Conservation (phyloP, 1,139 yeast species). For the Chernovozyma aurita region DNA sequence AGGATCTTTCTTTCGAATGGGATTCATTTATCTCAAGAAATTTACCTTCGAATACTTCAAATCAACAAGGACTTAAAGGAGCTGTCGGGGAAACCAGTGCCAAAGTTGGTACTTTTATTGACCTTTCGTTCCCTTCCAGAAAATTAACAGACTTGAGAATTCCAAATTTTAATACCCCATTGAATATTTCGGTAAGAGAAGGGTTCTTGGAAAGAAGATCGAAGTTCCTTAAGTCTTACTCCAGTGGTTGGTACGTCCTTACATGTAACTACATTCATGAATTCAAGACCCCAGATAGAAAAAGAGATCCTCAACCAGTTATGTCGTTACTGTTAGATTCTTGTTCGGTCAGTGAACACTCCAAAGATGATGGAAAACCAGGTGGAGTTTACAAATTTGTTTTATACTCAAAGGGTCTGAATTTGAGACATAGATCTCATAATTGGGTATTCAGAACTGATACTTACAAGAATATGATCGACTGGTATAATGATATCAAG, state of each 20-base stretch:
- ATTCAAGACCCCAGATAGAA: constrained; percentile 78
- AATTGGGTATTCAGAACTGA: constrained; percentile 92
- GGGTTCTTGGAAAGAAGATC: constrained; percentile 88
- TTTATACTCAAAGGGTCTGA: constrained; percentile 64
- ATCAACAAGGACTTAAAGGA: too few species aligned
- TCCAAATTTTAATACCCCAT: constrained; percentile 64
- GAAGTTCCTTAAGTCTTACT: constrained; percentile 82
- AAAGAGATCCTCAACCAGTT: constrained; percentile 79
- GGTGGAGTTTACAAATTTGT: constrained; percentile 74
- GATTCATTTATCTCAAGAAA: constrained; percentile 73
- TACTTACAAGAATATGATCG: constrained; percentile 69
- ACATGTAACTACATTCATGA: constrained; percentile 89
- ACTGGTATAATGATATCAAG: constrained; percentile 79
- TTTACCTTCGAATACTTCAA: constrained; percentile 31
- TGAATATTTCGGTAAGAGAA: constrained; percentile 67
- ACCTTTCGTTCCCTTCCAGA: constrained; percentile 67
- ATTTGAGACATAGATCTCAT: constrained; percentile 67
- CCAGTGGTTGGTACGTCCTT: constrained; percentile 86
- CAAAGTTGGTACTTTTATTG: constrained; percentile 60
- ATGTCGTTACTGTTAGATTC: constrained; percentile 81
- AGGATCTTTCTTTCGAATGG: constrained; percentile 86
- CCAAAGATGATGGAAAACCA: constrained; percentile 62
- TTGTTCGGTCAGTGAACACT: constrained; percentile 78
- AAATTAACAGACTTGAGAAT: constrained; percentile 59
- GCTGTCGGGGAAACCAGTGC: constrained; percentile 19